These are phyloP conservation scores for Fusarium nematophilum DNA, from an alignment of 2,329 filamentous ascomycete genomes.

Conservation along the genomic window DNA sequence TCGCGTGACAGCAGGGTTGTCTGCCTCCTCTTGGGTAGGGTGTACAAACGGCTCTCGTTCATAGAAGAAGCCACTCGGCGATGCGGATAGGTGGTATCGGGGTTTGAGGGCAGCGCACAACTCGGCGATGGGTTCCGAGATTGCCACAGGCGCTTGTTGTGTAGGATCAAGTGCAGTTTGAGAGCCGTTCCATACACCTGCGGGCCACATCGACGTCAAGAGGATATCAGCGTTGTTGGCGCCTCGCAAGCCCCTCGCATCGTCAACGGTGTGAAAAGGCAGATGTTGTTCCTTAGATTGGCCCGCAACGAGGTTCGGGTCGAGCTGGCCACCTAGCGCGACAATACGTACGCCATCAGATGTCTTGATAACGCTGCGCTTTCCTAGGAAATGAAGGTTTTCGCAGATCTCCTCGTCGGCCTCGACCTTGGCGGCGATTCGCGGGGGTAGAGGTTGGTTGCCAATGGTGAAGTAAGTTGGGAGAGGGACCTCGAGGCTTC, in stretches of 20 bases:
- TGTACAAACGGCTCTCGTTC: conserved; percentile 95
- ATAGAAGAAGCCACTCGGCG: conserved; percentile 75
- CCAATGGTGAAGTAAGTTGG: conserved; percentile 93
- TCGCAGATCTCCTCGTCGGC: conserved; percentile 80
- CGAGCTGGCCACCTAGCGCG: conserved; percentile 80
- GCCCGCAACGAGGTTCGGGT: conserved; percentile 69
- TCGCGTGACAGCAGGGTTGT: conserved; percentile 75
- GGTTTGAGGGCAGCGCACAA: conserved; percentile 84
- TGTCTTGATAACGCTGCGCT: conserved; percentile 88
- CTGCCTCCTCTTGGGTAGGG: conserved; percentile 56
- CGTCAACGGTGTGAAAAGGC: conserved; percentile 81
- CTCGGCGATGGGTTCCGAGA: conserved; percentile 78
- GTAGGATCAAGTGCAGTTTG: conserved; percentile 68
- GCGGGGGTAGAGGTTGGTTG: conserved; percentile 74
- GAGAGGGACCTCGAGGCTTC: conserved; percentile 79
- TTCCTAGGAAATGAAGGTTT: conserved; percentile 92
- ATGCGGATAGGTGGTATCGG: conserved; percentile 88
- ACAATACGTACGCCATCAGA: conserved; percentile 90
- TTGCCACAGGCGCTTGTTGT: conserved; percentile 60
- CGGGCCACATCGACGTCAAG: conserved; percentile 88
- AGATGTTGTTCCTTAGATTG: conserved; percentile 78
- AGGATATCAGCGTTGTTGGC: conserved; percentile 87
- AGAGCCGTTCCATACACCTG: conserved; percentile 76
- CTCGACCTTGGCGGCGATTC: conserved; percentile 79
- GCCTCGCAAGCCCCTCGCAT: conserved; percentile 80